phyloP scores from a whole-genome alignment of 202 grass and related monocot species.

The Saccharum hybrid region DNA sequence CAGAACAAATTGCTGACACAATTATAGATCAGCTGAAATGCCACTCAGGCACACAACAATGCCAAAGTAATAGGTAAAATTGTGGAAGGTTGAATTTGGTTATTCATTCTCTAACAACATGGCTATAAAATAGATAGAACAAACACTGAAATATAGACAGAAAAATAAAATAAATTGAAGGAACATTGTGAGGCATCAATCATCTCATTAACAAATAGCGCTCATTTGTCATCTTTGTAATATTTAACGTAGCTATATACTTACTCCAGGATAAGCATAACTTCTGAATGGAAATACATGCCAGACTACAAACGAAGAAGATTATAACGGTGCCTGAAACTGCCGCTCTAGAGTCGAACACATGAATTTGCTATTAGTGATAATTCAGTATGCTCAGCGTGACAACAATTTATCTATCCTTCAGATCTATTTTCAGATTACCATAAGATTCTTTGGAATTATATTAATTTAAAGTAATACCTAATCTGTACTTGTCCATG shows the following conservation, averaged over 20 bases:
- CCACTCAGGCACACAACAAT: constrained; percentile 4
- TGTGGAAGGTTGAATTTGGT: background rate
- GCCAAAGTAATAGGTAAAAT: constrained; percentile 1
- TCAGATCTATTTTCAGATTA: constrained; percentile 10
- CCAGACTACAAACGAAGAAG: background rate
- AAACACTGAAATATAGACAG: background rate
- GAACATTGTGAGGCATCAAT: background rate
- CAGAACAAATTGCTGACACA: background rate
- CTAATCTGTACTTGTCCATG: background rate
- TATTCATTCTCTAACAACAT: background rate
- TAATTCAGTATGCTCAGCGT: too few relatives aligned
- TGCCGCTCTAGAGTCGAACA: background rate
- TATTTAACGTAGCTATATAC: background rate
- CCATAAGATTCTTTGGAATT: constrained; percentile 15
- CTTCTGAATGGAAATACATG: background rate
- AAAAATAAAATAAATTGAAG: background rate
- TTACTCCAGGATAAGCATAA: background rate
- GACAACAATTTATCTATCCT: constrained; percentile 6
- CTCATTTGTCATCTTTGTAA: background rate
- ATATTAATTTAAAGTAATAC: constrained; percentile 13
- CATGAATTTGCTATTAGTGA: background rate
- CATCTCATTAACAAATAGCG: background rate
- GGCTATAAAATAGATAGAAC: background rate
- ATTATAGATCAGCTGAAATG: constrained; percentile 18
- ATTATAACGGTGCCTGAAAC: too few relatives aligned